Evolutionary conservation across 2,329 filamentous ascomycete genomes (phyloP).

Genomic region (Ambrosiella cleistominuta): DNA sequence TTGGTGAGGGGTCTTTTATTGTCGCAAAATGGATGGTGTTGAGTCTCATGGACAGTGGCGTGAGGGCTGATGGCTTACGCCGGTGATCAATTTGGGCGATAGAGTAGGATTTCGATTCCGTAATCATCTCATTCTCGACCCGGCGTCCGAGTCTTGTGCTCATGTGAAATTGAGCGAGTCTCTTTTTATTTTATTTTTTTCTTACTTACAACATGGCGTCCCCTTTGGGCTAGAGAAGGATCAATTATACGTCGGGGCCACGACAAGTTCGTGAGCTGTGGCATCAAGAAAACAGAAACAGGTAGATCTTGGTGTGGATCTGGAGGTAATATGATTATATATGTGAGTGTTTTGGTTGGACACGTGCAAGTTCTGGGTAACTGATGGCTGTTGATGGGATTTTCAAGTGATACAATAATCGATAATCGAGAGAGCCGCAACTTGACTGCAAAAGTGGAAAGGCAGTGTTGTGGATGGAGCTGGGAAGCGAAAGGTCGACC

Average conservation of each 20-base stretch:
- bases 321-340: background rate
- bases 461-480: background rate
- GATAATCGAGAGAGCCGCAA: background rate
- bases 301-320: background rate
- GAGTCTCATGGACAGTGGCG: background rate
- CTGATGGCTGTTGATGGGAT: background rate
- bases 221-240: background rate
- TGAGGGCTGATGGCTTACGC: background rate
- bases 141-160: background rate
- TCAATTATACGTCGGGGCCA: background rate
- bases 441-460: background rate
- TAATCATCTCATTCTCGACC: background rate
- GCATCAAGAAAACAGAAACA: background rate
- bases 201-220: conserved; percentile 8
- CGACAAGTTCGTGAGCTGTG: background rate
- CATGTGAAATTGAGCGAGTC: background rate
- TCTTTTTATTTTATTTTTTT: background rate
- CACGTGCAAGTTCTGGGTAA: background rate
- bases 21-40: background rate
- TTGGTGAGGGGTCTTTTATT: background rate
- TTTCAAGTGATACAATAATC: background rate
- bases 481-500: background rate
- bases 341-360: background rate
- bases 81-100: background rate
- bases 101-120: background rate